phyloP scores from a whole-genome alignment of 495 filamentous ascomycete species.

The Penicillium flavigenum region DNA sequence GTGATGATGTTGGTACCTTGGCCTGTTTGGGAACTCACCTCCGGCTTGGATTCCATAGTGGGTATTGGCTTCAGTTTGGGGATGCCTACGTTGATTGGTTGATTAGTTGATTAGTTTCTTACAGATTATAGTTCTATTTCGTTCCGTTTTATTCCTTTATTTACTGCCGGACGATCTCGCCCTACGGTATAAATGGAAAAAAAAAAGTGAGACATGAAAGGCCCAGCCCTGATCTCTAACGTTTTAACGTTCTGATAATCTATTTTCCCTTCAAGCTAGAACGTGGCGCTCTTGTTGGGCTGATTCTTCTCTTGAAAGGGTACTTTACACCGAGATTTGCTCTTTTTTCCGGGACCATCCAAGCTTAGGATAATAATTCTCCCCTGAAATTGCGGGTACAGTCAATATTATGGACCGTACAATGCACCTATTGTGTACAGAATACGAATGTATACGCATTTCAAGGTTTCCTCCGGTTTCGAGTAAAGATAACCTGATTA shows the following conservation, averaged over 20 bases:
- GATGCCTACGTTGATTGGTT: background rate
- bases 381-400: too few species aligned
- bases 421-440: too few species aligned
- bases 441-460: background rate
- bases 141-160: background rate
- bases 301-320: constrained; percentile 7
- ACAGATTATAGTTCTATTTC: background rate
- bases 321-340: constrained; percentile 10
- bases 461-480: background rate
- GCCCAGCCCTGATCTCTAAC: constrained; percentile 11
- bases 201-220: constrained; percentile 1
- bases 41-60: constrained; percentile 20
- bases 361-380: too few species aligned
- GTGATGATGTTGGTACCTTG: constrained; percentile 29
- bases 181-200: background rate
- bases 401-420: too few species aligned
- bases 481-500: background rate
- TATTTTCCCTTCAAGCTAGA: background rate
- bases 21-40: constrained; percentile 21
- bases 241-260: background rate
- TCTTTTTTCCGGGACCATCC: too few species aligned
- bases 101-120: background rate
- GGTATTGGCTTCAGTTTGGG: background rate
- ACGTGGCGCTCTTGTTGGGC: constrained; percentile 3
- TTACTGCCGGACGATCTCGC: constrained; percentile 10